phyloP scores from a whole-genome alignment of 495 filamentous ascomycete species.

The Annulohypoxylon bovei region DNA sequence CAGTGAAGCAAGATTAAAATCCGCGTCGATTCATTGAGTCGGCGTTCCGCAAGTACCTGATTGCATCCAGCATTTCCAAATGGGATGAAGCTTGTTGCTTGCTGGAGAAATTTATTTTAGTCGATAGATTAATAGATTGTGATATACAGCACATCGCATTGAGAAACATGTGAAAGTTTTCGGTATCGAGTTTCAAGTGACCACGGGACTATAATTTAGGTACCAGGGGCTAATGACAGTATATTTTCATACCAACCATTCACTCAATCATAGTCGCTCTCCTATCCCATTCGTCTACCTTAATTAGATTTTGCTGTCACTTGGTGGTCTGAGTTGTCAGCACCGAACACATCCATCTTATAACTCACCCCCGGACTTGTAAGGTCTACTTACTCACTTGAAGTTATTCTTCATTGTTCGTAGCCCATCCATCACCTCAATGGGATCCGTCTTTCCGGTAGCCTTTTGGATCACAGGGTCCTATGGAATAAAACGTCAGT shows the following conservation, averaged over 20 bases:
- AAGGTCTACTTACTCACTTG: constrained; percentile 63
- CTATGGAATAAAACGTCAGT: constrained; percentile 53
- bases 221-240: background rate
- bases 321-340: constrained; percentile 36
- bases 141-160: background rate
- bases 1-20: constrained; percentile 61
- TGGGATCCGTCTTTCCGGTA: constrained; percentile 81
- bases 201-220: background rate
- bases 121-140: background rate
- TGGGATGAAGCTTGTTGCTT: constrained; percentile 45
- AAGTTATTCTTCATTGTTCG: constrained; percentile 94
- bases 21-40: constrained; percentile 34
- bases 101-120: constrained; percentile 41
- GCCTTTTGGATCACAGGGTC: constrained; percentile 86
- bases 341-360: background rate
- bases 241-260: background rate
- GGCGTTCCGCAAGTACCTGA: constrained; percentile 38
- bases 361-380: background rate
- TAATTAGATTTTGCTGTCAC: constrained; percentile 40
- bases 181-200: background rate
- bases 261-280: background rate
- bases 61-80: constrained; percentile 30
- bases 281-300: background rate
- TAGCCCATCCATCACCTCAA: constrained; percentile 86
- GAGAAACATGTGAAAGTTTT: background rate